Conservation (phyloP, 768 basidiomycete species). For the Rhizopogon vulgaris region DNA sequence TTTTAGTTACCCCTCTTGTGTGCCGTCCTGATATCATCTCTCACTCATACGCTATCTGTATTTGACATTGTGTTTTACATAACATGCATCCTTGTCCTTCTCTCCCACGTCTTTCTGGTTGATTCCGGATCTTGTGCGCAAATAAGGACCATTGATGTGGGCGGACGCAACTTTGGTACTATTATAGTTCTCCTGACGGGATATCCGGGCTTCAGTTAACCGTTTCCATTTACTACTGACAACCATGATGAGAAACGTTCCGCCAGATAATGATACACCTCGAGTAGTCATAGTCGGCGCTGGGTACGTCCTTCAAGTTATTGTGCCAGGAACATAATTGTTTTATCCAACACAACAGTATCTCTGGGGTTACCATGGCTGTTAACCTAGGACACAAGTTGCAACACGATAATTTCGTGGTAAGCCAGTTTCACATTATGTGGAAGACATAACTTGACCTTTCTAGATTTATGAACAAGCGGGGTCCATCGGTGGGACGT, state of each 20-base stretch:
- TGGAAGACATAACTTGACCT: not conserved
- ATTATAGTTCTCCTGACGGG: no score
- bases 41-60: conserved; percentile 1
- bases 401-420: conserved; percentile 42
- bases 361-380: conserved; percentile 44
- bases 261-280: conserved; percentile 15
- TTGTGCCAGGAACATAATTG: not conserved
- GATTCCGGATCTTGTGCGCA: not conserved
- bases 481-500: conserved; percentile 45
- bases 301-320: conserved; percentile 27
- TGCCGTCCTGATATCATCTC: not conserved
- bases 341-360: conserved; percentile 18
- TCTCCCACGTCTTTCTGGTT: not conserved
- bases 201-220: no score
- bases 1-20: conserved; percentile 1
- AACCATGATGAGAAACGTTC: not conserved
- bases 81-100: not conserved
- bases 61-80: not conserved
- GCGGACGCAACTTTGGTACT: no score
- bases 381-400: conserved; percentile 40
- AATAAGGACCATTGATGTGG: no score
- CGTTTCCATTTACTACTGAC: not conserved
- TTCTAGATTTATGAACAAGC: conserved; percentile 47
- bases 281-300: conserved; percentile 45
- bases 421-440: conserved; percentile 18